Base-by-base conservation (phyloP, 1,139 yeast genomes). In the Spencermartinsiella ligniputridi region DNA sequence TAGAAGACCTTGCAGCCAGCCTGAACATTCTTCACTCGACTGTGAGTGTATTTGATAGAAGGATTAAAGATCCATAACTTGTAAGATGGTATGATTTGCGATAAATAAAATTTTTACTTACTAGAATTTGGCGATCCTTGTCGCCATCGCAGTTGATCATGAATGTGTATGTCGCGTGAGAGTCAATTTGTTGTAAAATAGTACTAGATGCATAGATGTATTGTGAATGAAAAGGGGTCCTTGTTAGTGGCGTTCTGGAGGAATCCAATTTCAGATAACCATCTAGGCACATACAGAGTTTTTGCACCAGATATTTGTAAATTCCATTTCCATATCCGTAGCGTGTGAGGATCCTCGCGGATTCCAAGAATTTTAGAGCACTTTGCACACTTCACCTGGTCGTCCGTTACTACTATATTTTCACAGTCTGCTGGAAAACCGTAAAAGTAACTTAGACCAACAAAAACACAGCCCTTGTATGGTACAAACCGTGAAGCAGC, bases 311-410 rank as follows among this genome's bases (percentile, higher is more conserved):
- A 17, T 15, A 41, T 9, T 17, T 37, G 16, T 1, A 83, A 45
- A 32, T 71, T 69, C 94, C 95, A 85, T 57, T 84, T 85, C 64
- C 71, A 70, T 0, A 85, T 27, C 52, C 74, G 76, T 15, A 59
- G 56, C 13, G 40, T 35, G 13, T 40, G 44, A 20, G 40, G 36
- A 3, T 39, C 40, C 13, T 54, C 58, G 9, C n/a, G 9, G 6
- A 38, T 29, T 0, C 59, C 60, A n/a, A 53, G 25, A 11, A n/a
- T 13, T 15, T 42, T 20, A 8, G 38, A 37, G 30, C 60, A 55
- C 8, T 37, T 37, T 12, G 18, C 4, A 38, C 59, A 55, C 3
- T 17, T 30, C 8, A 46, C 44, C 18, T 32, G 19, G 12, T 41
- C 27, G 15, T 40, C 45, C 11, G 36, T 39, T 1, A 35, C 30